These are phyloP conservation scores for Flaveria ramosissima DNA, from an alignment of 129 eudicot genomes.

Conservation along the genomic window DNA sequence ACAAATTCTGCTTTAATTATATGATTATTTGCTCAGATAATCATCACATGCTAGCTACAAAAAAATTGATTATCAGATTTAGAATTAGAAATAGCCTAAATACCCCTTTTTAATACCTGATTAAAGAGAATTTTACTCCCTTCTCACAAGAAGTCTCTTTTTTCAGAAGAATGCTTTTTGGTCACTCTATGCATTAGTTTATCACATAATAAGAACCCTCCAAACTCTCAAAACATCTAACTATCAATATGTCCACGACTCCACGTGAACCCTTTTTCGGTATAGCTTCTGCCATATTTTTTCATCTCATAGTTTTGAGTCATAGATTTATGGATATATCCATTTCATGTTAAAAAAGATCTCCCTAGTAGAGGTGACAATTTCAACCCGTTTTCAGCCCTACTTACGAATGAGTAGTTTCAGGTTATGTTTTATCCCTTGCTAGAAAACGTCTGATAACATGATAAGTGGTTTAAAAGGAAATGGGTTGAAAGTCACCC, in stretches of 20 bases:
- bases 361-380: no score
- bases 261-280: no score
- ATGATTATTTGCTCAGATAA: not conserved
- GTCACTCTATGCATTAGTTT: not conserved
- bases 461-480: not conserved
- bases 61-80: no score
- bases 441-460: not conserved
- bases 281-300: no score
- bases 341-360: no score
- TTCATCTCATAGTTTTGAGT: no score
- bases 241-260: no score
- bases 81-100: not conserved
- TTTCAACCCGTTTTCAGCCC: not conserved
- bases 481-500: not conserved
- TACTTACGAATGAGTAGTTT: not conserved
- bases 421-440: not conserved
- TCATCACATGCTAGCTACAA: no score
- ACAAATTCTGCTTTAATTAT: not conserved
- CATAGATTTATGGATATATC: no score
- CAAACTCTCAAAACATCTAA: not conserved
- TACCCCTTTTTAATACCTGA: not conserved
- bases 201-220: not conserved
- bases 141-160: no score
- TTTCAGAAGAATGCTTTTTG: not conserved
- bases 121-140: not conserved